Conservation (phyloP, 139 green algal species). For the Volvox reticuliferus region DNA sequence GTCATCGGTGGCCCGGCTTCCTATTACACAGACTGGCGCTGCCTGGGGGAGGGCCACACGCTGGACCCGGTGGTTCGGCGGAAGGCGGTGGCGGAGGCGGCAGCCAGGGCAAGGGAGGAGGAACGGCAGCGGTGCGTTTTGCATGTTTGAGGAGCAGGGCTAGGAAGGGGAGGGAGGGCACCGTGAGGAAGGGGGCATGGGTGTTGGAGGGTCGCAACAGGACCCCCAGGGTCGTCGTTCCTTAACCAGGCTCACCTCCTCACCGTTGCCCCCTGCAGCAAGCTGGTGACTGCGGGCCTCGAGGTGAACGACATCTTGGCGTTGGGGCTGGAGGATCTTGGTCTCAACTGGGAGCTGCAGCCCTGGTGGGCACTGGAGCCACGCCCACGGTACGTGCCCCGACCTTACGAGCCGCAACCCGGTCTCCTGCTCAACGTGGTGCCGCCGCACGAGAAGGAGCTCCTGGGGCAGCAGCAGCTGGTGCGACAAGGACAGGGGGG, state of each 20-base stretch:
- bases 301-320: slow-evolving; percentile 44
- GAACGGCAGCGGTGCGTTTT: slow-evolving; percentile 37
- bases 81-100: slow-evolving; percentile 35
- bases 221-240: background rate
- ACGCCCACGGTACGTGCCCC: background rate
- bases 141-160: background rate
- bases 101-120: slow-evolving; percentile 32
- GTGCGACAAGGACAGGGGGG: background rate
- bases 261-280: background rate
- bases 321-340: slow-evolving; percentile 42
- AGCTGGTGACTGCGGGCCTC: slow-evolving; percentile 39
- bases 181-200: background rate
- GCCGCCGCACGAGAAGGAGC: background rate
- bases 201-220: background rate
- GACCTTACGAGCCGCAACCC: slow-evolving; percentile 9
- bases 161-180: background rate
- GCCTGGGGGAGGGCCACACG: background rate
- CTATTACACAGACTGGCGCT: background rate
- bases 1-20: slow-evolving; percentile 17
- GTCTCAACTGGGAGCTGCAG: slow-evolving; percentile 53
- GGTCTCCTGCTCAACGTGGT: background rate
- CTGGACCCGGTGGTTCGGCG: slow-evolving; percentile 21
- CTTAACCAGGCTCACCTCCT: background rate
- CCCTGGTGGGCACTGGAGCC: slow-evolving; percentile 49
- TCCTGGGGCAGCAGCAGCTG: background rate